Base-by-base conservation (phyloP, 2,329 filamentous ascomycete species). In the Penicillium sp. region DNA sequence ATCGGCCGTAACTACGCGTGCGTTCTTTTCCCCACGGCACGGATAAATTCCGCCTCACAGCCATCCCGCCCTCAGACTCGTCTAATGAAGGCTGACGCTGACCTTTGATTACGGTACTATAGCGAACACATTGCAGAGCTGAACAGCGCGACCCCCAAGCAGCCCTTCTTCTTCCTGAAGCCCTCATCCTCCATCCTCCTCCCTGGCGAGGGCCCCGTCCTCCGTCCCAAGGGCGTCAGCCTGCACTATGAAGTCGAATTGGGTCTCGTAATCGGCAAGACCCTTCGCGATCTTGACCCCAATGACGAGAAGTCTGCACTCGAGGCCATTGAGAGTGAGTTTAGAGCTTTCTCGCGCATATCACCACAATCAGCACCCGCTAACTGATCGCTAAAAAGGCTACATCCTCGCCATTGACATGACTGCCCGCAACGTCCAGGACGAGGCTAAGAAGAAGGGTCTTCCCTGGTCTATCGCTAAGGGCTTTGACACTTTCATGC, bases 131-230 rank as follows among this genome's bases (percentile, higher is more conserved):
- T 97, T 71, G 85, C 88, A 61, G 94, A 99, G 80, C 84, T 99
- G 65, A 92, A 92, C 76, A 96, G 88, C 75, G 81, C 83, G 57
- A 86, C 86, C 62, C 94, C 94, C 49, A 95, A 94, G 75, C 92
- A 97, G 76, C 94, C 94, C 25, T 97, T 99, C 79, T 99, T 97
- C 86, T 99, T 99, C 83, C 85, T 97, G 66, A 99, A 99, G 82
- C 94, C 94, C 1, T 79, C 92, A 0, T 90, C 89, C 40, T 90
- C 92, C 3, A 90, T 99, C 65, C 83, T 97, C 4, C 82, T 89
- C 22, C 91, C 91, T 0, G 84, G 85, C 26, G 83, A 86, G 54
- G 92, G 92, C 1, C 88, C 92, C 3, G 86, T 96, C 46, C 82
- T 96, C 64, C 85, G 89, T 43, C 94, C 94, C 42, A 84, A 82